phyloP scores from a whole-genome alignment of 2,329 filamentous ascomycete species.

The Chrysoporthe austroafricana region DNA sequence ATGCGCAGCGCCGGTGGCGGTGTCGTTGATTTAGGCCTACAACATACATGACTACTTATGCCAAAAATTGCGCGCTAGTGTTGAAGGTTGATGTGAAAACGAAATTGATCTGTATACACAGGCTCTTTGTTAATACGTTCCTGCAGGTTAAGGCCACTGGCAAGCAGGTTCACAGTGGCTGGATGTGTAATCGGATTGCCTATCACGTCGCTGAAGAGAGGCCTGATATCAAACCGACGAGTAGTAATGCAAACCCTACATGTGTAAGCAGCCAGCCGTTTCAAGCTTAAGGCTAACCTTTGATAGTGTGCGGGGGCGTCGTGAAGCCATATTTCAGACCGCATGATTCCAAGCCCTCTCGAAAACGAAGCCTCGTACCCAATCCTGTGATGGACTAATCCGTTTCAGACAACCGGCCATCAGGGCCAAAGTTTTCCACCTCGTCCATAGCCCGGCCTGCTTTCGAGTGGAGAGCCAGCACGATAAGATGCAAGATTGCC shows the following conservation, averaged over 20 bases:
- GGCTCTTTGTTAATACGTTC: slow-evolving; percentile 68
- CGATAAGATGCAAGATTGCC: not conserved
- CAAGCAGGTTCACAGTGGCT: slow-evolving; percentile 46
- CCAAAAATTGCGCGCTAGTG: slow-evolving; percentile 38
- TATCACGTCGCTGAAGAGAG: slow-evolving; percentile 63
- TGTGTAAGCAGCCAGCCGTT: not conserved
- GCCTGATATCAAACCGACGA: slow-evolving; percentile 52
- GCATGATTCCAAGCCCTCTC: not conserved
- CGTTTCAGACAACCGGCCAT: not conserved
- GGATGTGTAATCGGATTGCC: slow-evolving; percentile 59
- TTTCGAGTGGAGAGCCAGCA: not conserved
- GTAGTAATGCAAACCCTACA: slow-evolving; percentile 39
- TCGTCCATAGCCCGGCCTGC: not conserved
- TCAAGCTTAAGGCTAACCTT: not conserved
- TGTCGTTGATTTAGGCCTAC: slow-evolving; percentile 10
- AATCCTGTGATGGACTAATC: not conserved
- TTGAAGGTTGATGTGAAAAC: slow-evolving; percentile 6
- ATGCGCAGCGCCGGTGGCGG: slow-evolving; percentile 6
- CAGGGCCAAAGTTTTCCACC: not conserved
- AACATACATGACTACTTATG: slow-evolving; percentile 4
- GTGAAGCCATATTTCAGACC: not conserved
- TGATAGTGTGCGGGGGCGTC: not conserved
- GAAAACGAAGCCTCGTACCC: not conserved
- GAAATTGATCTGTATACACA: slow-evolving; percentile 54
- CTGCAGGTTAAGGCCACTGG: slow-evolving; percentile 54